Evolutionary conservation across 768 basidiomycete species (phyloP).

Genomic region (Tricholoma sp.): DNA sequence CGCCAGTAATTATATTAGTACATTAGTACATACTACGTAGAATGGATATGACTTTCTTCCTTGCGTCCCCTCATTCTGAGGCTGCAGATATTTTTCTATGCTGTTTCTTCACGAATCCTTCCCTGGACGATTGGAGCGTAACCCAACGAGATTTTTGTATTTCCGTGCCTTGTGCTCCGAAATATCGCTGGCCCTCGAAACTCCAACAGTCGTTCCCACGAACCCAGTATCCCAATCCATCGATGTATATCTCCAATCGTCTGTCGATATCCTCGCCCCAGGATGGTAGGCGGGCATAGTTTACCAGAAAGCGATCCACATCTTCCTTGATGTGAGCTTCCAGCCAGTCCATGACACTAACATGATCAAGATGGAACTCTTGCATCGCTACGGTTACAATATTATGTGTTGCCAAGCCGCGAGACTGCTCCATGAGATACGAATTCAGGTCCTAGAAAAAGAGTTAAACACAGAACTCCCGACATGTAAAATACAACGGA

Average conservation of each 20-base stretch:
- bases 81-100: background rate
- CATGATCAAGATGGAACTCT: constrained; percentile 11
- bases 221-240: background rate
- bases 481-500: background rate
- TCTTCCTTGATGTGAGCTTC: background rate
- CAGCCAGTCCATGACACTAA: constrained; percentile 14
- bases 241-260: background rate
- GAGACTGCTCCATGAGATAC: constrained; percentile 10
- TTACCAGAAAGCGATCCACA: background rate
- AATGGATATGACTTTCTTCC: too few relatives aligned
- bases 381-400: constrained; percentile 16
- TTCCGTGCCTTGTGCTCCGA: background rate
- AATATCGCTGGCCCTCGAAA: background rate
- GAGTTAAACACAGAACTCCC: background rate
- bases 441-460: constrained; percentile 16
- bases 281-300: background rate
- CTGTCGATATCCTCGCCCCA: background rate
- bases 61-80: background rate
- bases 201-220: background rate
- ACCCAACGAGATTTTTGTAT: background rate
- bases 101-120: background rate
- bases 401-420: constrained; percentile 15
- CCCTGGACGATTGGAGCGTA: background rate
- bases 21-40: too few relatives aligned
- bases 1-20: too few relatives aligned